These are phyloP conservation scores for Phytopythium cucurbitacearum DNA, from an alignment of 352 stramenopile species.

Conservation along the genomic window DNA sequence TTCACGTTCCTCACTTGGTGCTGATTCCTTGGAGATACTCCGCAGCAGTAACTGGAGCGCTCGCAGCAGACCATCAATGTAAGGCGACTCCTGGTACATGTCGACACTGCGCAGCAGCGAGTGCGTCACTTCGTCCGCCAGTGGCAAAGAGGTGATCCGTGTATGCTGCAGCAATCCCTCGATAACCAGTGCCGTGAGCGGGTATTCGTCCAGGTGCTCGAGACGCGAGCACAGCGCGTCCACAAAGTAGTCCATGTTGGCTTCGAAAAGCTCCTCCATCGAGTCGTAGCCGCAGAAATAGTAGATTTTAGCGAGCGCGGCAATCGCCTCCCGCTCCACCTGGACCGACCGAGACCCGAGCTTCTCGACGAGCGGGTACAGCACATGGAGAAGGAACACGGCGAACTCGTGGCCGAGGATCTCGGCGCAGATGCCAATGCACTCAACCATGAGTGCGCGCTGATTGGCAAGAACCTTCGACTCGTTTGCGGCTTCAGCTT, in stretches of 20 bases:
- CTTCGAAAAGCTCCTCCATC: conserved; percentile 60
- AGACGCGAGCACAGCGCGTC: conserved; percentile 72
- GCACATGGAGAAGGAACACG: conserved; percentile 58
- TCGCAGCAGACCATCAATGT: conserved; percentile 44
- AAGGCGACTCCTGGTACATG: conserved; percentile 60
- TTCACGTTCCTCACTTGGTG: conserved; percentile 9
- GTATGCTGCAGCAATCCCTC: conserved; percentile 66
- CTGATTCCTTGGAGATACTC: conserved; percentile 28
- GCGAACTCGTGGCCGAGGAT: conserved; percentile 47
- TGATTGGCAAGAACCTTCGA: conserved; percentile 25
- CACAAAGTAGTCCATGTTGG: conserved; percentile 88
- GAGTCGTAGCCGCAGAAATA: conserved; percentile 51
- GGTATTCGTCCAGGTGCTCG: conserved; percentile 62
- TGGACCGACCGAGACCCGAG: conserved; percentile 50
- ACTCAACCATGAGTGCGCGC: conserved; percentile 68
- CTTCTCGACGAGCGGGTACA: conserved; percentile 86
- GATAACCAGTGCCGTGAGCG: conserved; percentile 71
- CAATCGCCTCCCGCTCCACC: conserved; percentile 68
- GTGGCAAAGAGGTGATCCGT: conserved; percentile 55
- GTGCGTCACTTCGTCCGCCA: conserved; percentile 70
- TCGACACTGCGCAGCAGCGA: conserved; percentile 74
- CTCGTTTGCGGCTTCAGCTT: conserved; percentile 1
- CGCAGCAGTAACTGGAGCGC: conserved; percentile 55
- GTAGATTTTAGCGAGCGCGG: conserved; percentile 61
- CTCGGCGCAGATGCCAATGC: conserved; percentile 67